phyloP scores from a whole-genome alignment of 2,329 filamentous ascomycete species.

The Neoarthrinium moseri region DNA sequence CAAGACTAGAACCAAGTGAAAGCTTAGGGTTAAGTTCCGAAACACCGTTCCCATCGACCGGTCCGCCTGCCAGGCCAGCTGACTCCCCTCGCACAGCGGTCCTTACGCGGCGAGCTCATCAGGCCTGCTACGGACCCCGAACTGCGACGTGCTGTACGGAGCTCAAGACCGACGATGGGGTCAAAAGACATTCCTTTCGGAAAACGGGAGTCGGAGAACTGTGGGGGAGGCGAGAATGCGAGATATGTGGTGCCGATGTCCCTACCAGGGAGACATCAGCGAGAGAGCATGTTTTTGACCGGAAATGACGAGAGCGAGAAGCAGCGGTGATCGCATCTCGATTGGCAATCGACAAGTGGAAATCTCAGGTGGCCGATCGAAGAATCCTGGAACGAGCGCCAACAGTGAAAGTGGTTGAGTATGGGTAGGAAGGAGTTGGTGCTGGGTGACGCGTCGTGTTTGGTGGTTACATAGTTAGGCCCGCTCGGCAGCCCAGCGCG shows the following conservation, averaged over 20 bases:
- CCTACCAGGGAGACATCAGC: slow-evolving; percentile 25
- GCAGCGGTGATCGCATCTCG: slow-evolving; percentile 30
- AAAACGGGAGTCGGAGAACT: slow-evolving; percentile 77
- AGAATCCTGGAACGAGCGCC: slow-evolving; percentile 11
- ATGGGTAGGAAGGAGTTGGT: no score
- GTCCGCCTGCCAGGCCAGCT: slow-evolving; percentile 41
- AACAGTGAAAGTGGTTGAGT: not conserved
- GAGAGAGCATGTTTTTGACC: slow-evolving; percentile 44
- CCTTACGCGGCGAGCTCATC: slow-evolving; percentile 46
- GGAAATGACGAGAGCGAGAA: slow-evolving; percentile 15
- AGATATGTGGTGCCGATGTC: slow-evolving; percentile 34
- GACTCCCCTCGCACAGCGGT: slow-evolving; percentile 37
- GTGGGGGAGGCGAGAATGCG: slow-evolving; percentile 73
- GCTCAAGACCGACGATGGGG: slow-evolving; percentile 37
- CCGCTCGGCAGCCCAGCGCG: not conserved
- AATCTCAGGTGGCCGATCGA: slow-evolving; percentile 27
- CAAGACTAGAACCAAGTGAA: slow-evolving; percentile 73
- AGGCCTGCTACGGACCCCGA: slow-evolving; percentile 59
- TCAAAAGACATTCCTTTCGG: slow-evolving; percentile 62
- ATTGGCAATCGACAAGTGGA: slow-evolving; percentile 19
- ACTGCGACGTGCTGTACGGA: slow-evolving; percentile 52
- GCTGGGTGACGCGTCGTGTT: no score
- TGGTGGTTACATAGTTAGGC: not conserved
- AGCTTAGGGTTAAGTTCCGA: slow-evolving; percentile 98
- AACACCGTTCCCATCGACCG: slow-evolving; percentile 52